These are phyloP conservation scores for Lepidium africanum DNA, from an alignment of 345 rosid species.

Conservation along the genomic window DNA sequence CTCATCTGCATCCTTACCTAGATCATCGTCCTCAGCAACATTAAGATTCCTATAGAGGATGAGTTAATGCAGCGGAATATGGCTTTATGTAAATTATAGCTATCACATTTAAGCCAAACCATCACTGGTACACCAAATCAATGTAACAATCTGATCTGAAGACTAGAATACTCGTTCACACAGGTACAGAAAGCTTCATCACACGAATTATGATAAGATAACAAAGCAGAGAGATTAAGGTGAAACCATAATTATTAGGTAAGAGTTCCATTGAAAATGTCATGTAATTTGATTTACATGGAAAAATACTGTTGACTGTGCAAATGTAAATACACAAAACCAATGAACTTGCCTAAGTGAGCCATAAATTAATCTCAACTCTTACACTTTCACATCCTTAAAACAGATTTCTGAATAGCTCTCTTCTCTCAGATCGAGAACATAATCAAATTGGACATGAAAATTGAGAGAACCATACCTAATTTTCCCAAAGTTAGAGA, in stretches of 20 bases:
- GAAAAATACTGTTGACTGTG: neutral
- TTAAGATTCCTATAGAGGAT: conserved; percentile 58
- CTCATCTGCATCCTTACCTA: conserved; percentile 45
- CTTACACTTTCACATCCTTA: neutral
- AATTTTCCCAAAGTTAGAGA: conserved; percentile 78
- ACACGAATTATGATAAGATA: neutral
- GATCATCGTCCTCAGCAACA: conserved; percentile 77
- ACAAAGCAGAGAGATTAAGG: neutral
- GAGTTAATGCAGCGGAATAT: conserved; percentile 23
- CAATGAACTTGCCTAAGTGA: neutral
- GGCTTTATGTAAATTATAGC: neutral
- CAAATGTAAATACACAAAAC: neutral
- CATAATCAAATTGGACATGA: neutral
- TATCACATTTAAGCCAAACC: neutral
- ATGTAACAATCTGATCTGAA: neutral
- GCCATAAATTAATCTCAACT: neutral
- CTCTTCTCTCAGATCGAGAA: neutral
- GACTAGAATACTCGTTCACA: neutral
- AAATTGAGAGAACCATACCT: conserved; percentile 35
- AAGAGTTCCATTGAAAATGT: neutral
- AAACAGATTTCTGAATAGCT: neutral
- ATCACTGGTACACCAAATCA: neutral
- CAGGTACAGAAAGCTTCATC: neutral
- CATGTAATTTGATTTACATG: neutral
- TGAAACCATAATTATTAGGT: neutral